Base-by-base conservation (phyloP, 2,329 filamentous ascomycete species). In the Curvularia sp. region DNA sequence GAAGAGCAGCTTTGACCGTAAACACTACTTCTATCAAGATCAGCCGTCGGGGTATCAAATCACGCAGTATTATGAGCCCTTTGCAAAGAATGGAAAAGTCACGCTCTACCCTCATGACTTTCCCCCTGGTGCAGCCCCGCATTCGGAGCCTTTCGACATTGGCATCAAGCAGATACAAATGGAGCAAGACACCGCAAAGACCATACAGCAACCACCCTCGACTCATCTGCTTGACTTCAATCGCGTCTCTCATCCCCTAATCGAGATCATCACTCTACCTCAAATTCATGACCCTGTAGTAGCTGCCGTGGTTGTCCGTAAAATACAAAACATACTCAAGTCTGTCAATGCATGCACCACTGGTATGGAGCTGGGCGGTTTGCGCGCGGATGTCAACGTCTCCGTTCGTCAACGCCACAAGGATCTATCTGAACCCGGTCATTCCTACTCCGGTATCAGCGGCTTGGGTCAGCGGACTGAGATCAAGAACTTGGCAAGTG, bases 11-110 rank as follows among this genome's bases (percentile, higher is more conserved):
- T 99, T 97, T 79, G 95, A 99, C 77, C 85, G 95, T 63, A 99
- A 99, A 77, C 95, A 99, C 78, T 99, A 99, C 79, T 98, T 99
- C 78, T 97, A 97, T 82, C 96, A 95, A 86, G 95, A 99, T 77
- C 95, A 99, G 77, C 95, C 95, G 0, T 86, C 92, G 0, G 95
- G 95, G 0, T 99, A 99, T 77, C 95, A 99, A 77, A 96, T 99
- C 63, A 99, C 95, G 1, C 95, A 99, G 74, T 98, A 94, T 80
- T 97, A 98, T 76, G 82, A 83, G 81, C 86, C 87, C 0, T 88
- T 88, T 65, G 87, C 86, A 4, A 86, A 83, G 60, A 83, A 92
- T 68, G 95, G 95, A 1, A 79, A 81, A 39, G 82, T 98, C n/a
- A 85, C 82, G 0, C 82, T 99, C 5, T 85, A 84, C 39, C 79